Conservation (phyloP, 805 yeast genomes). For the Nakazawaea anatomiae region DNA sequence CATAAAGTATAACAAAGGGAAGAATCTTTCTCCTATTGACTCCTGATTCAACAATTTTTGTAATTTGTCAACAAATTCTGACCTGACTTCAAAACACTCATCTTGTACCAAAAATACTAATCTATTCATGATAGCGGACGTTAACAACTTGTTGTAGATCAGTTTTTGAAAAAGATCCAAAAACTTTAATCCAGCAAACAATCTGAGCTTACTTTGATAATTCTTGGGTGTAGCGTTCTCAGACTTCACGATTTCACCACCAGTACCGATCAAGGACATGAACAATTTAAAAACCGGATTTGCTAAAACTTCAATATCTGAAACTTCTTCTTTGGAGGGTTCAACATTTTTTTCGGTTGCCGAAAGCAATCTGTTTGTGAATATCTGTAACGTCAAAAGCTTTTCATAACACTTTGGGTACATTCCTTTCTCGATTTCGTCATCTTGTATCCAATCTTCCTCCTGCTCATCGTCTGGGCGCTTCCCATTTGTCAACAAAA, state of each 20-base stretch:
- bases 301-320: slow-evolving; percentile 37
- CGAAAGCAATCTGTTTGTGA: slow-evolving; percentile 11
- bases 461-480: slow-evolving; percentile 16
- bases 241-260: slow-evolving; percentile 66
- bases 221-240: slow-evolving; percentile 55
- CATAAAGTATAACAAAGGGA: slow-evolving; percentile 63
- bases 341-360: background rate
- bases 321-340: slow-evolving; percentile 19
- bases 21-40: slow-evolving; percentile 55
- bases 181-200: slow-evolving; percentile 61
- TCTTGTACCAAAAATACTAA: slow-evolving; percentile 63
- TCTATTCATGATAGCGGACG: slow-evolving; percentile 44
- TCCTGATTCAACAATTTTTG: slow-evolving; percentile 46
- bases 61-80: slow-evolving; percentile 40
- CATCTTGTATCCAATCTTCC: slow-evolving; percentile 43
- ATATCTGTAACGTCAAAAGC: slow-evolving; percentile 22
- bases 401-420: slow-evolving; percentile 40
- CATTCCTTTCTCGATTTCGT: slow-evolving; percentile 25
- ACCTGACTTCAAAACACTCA: slow-evolving; percentile 52
- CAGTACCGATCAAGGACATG: slow-evolving; percentile 60
- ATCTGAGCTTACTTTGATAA: slow-evolving; percentile 56
- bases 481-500: slow-evolving; percentile 45
- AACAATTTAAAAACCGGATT: slow-evolving; percentile 65
- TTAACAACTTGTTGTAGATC: slow-evolving; percentile 44
- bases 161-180: slow-evolving; percentile 59